Evolutionary conservation across 2,329 filamentous ascomycete species (phyloP), one percentile per base, ranked within the genome.

Genomic region (Fusarium mundagurra): DNA sequence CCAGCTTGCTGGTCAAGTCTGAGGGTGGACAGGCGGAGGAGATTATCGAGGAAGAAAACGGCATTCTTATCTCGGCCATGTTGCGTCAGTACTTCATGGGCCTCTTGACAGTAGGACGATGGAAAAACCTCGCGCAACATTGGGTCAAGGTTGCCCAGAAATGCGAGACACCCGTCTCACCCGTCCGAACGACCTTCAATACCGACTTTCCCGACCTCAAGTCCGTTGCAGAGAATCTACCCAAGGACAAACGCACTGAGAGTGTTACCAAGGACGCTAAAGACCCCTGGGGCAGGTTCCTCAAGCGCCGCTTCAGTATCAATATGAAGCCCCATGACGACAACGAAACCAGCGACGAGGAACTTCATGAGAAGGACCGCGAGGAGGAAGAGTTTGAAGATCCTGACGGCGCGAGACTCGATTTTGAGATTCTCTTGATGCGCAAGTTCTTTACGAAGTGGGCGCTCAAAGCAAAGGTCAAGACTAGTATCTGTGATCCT

Each of bases 31-130:
- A 88, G 8, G 93, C 92, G 4, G 91, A 94, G 75, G 93, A 95
- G 79, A 84, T 98, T 22, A 92, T 98, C 10, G 91, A 91, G 36
- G 94, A 97, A 78, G 95, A 98, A 80, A 95, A 93, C 75, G 95
- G 95, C 8, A 91, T 97, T 22, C 87, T 98, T 64, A 94, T 98
- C 77, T 95, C 93, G 55, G 94, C 93, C 79, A 92, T 98, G 81
- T 87, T 98, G 27, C 90, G 95, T 18, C 95, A 98, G 80, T 98
- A 97, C 82, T 98, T 98, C 83, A 92, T 97, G 88, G 93, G 92
- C 12, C 86, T 97, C 48, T 93, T 94, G 64, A 92, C 95, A 2
- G 84, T 97, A 33, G 93, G 94, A 24, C 90, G 90, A 77, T 98
- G 95, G 95, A 91, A 89, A 68, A 87, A 91, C 66, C 93, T 93